Evolutionary conservation across 768 basidiomycete species (phyloP).

Genomic region (Tylopilus balloui): DNA sequence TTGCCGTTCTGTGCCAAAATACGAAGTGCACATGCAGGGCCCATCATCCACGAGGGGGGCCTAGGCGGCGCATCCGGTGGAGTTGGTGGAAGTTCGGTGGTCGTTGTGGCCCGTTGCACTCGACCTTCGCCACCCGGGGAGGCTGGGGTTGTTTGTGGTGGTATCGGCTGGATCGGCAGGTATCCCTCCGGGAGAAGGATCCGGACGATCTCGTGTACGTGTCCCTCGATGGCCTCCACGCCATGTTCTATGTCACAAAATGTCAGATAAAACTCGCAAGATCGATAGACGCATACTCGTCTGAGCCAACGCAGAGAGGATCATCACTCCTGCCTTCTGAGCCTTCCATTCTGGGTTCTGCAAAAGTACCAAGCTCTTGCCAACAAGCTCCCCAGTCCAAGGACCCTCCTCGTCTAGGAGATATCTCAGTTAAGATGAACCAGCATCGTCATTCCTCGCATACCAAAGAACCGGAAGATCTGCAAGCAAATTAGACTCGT

Average conservation of each 20-base stretch:
- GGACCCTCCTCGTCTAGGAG: slow-evolving; percentile 6
- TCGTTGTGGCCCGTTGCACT: background rate
- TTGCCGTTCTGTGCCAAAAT: slow-evolving; percentile 15
- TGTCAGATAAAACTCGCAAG: background rate
- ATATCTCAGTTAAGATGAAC: background rate
- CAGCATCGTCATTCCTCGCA: background rate
- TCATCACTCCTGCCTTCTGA: slow-evolving; percentile 24
- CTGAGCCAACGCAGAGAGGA: slow-evolving; percentile 21
- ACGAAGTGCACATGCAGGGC: slow-evolving; percentile 23
- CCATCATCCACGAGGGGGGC: slow-evolving; percentile 25
- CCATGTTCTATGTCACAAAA: slow-evolving; percentile 12
- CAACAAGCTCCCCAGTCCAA: slow-evolving; percentile 13
- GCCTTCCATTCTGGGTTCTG: slow-evolving; percentile 4
- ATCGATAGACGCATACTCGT: slow-evolving; percentile 6
- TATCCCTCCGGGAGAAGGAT: slow-evolving; percentile 19
- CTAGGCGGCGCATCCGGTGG: slow-evolving; percentile 1
- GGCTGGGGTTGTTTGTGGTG: too few relatives aligned
- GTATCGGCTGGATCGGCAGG: background rate
- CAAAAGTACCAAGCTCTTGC: slow-evolving; percentile 7
- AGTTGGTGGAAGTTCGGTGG: background rate
- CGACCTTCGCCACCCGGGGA: background rate
- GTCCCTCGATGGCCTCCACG: slow-evolving; percentile 1
- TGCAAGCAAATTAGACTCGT: slow-evolving; percentile 25
- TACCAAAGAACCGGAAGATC: slow-evolving; percentile 20
- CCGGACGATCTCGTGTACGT: slow-evolving; percentile 10